Evolutionary conservation across 192 early-diverging fungal species (phyloP), one percentile per base, ranked within the genome.

Genomic region (Funneliformis geosporum): DNA sequence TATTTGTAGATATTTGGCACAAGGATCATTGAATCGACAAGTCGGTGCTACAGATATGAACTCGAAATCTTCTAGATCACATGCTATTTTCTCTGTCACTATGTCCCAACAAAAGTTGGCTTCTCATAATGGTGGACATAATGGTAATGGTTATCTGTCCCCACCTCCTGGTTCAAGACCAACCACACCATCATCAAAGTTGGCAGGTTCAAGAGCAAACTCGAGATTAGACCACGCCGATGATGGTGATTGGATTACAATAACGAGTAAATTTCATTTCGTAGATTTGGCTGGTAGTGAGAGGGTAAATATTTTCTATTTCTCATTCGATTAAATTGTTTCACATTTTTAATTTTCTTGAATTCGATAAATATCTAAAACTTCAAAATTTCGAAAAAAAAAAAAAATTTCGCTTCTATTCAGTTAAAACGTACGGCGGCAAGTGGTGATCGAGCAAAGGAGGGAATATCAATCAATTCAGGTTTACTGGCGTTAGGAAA

Each of bases 241-340:
- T 16, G 91, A 91, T 66, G 87, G 88, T 82, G 81, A 93, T 23
- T 69, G 40, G 40, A n/a, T 43, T 23, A 86, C 87, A 5, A 84
- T 95, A n/a, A 87, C 87, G 8, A 96, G 95, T 38, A 99, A 99
- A 85, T 96, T 99, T 77, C 96, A 98, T 82, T 99, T 99, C 88
- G 98, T 99, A 21, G 98, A 99, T 87, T 86, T 99, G 83, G 98
- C 98, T 38, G 98, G 98, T 42, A 96, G 95, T 62, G 98, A 99
- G 85, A 84, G 94, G 60, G 86, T 87, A 85, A 78, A 62, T 84
- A 10, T 39, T 47, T 64, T 39, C 39, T 3, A 28, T 64, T 28
- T 33, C 33, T 33, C 33, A 33, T 33, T 33, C 2, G 33, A 33
- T 2, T 33, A 0, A n/a, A 33, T 33, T 33, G 33, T 33, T 64